A percentile compares a stretch with the other conserved stretches of the same genome.
Evolutionary conservation across 768 basidiomycete species (phyloP).

Genomic region (Tricholoma flavovirens): DNA sequence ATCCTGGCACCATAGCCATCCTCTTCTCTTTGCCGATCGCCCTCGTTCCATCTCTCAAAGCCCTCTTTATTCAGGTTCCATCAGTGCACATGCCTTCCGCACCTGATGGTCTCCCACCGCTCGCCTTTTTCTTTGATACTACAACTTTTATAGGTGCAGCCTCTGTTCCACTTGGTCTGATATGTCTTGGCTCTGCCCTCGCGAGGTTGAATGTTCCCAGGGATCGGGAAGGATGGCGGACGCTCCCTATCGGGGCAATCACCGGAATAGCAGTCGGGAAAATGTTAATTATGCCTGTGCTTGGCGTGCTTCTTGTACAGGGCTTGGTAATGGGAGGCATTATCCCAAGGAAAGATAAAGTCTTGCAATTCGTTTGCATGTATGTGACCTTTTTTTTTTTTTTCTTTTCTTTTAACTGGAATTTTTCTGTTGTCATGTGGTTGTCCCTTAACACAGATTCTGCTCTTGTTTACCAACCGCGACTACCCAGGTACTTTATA

Average conservation of each 20-base stretch:
- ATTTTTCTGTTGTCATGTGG: neutral
- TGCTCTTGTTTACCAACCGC: constrained; percentile 57
- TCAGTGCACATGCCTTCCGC: constrained; percentile 33
- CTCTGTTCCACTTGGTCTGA: constrained; percentile 47
- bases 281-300: constrained; percentile 50
- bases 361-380: constrained; percentile 66
- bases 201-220: constrained; percentile 52
- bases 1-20: constrained; percentile 43
- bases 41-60: constrained; percentile 45
- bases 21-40: constrained; percentile 42
- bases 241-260: constrained; percentile 47
- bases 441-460: constrained; percentile 33
- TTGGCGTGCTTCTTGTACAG: constrained; percentile 55
- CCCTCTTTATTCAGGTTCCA: constrained; percentile 39
- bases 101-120: constrained; percentile 53
- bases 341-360: constrained; percentile 46
- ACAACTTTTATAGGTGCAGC: constrained; percentile 47
- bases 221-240: constrained; percentile 33
- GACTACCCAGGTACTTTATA: constrained; percentile 42
- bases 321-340: constrained; percentile 42
- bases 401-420: too few relatives aligned
- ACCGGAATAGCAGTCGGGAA: constrained; percentile 45
- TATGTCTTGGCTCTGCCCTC: constrained; percentile 49
- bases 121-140: constrained; percentile 47
- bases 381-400: constrained; percentile 31